Evolutionary conservation across 768 basidiomycete species (phyloP).

Genomic region (Exidia glandulosa): DNA sequence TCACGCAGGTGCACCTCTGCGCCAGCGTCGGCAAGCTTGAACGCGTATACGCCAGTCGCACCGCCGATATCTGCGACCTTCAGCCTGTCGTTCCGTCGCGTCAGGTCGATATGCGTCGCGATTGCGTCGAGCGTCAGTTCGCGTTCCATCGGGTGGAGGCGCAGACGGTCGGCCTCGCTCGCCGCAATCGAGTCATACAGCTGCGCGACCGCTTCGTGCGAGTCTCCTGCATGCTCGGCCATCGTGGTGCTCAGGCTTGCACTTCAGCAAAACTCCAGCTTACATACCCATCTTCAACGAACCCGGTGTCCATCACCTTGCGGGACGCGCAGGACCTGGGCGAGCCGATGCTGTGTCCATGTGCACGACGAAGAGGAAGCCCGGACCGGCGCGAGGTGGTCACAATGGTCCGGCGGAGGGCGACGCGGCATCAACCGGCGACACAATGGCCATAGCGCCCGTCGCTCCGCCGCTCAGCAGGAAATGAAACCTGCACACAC

Average conservation of each 20-base stretch:
- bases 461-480: background rate
- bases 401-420: background rate
- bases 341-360: background rate
- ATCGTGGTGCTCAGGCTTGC: no score
- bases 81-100: background rate
- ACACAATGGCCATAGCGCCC: background rate
- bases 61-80: constrained; percentile 13
- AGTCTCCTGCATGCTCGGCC: no score
- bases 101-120: background rate
- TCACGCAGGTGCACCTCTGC: constrained; percentile 11
- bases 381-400: no score
- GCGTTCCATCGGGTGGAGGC: background rate
- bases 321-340: no score
- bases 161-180: background rate
- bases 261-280: no score
- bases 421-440: background rate
- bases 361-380: background rate
- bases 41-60: constrained; percentile 11
- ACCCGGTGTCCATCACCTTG: no score
- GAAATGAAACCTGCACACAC: no score
- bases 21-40: constrained; percentile 7
- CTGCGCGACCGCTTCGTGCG: background rate
- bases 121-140: background rate
- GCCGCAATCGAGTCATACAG: background rate
- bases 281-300: no score